phyloP scores from a whole-genome alignment of 306 rosid genomes.

The Mucuna pruriens region DNA sequence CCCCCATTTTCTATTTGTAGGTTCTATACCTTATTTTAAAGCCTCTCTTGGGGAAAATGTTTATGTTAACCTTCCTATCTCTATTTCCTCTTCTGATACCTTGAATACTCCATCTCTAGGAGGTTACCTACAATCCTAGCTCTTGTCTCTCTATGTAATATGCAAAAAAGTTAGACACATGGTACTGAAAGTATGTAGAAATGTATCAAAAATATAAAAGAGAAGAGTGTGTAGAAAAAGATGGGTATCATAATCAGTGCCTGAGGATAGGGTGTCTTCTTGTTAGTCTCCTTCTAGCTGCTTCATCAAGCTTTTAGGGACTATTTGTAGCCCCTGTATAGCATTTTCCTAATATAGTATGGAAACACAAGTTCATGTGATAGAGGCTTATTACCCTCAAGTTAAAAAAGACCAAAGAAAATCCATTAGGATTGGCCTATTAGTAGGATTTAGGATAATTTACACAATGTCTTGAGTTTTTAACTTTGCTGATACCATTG shows the following conservation, averaged over 20 bases:
- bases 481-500: too few species aligned
- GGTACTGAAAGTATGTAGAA: too few species aligned
- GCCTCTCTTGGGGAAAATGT: conserved; percentile 51
- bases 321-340: neutral
- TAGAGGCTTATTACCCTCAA: neutral
- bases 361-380: conserved; percentile 16
- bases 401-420: neutral
- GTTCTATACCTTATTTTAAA: conserved; percentile 67
- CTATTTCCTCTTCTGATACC: conserved; percentile 46
- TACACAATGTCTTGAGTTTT: too few species aligned
- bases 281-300: neutral
- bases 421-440: too few species aligned
- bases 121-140: conserved; percentile 32
- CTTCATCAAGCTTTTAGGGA: neutral
- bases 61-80: conserved; percentile 61
- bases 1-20: conserved; percentile 59
- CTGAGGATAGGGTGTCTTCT: neutral
- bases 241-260: neutral
- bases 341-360: too few species aligned
- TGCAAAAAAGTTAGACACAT: neutral
- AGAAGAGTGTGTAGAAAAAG: neutral
- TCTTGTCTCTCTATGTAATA: conserved; percentile 63
- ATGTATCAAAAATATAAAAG: too few species aligned
- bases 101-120: neutral
- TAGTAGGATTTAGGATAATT: too few species aligned